These are phyloP conservation scores for Dianthus caryophyllus DNA, from an alignment of 148 eudicot species.

Conservation along the genomic window DNA sequence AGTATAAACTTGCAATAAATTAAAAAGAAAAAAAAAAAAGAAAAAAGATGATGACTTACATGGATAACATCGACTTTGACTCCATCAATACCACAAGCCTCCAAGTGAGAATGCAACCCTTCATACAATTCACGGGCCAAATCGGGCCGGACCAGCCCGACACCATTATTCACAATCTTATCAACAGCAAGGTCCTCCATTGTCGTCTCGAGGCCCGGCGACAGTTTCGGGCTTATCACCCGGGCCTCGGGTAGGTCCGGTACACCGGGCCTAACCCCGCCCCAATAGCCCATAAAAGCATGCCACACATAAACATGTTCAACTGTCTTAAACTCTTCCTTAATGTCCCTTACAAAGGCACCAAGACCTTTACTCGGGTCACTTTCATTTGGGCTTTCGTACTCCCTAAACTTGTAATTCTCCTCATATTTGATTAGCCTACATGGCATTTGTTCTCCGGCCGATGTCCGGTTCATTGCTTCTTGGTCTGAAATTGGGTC, in stretches of 20 bases:
- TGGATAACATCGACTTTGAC: slow-evolving; percentile 96
- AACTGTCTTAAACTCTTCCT: slow-evolving; percentile 57
- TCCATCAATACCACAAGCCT: slow-evolving; percentile 78
- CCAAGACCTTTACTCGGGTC: slow-evolving; percentile 54
- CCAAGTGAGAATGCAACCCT: slow-evolving; percentile 75
- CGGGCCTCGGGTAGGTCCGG: slow-evolving; percentile 51
- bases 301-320: slow-evolving; percentile 95
- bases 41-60: slow-evolving; percentile 35
- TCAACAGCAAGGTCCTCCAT: slow-evolving; percentile 96
- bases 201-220: slow-evolving; percentile 63
- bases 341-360: slow-evolving; percentile 75
- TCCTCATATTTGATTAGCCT: slow-evolving; percentile 67
- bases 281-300: slow-evolving; percentile 94
- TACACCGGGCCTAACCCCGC: slow-evolving; percentile 69
- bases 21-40: background rate
- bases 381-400: slow-evolving; percentile 34
- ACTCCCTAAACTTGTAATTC: slow-evolving; percentile 79
- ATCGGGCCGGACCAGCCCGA: slow-evolving; percentile 79
- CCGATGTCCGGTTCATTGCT: slow-evolving; percentile 75
- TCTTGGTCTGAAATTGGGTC: slow-evolving; percentile 57
- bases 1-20: background rate
- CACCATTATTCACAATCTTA: slow-evolving; percentile 81
- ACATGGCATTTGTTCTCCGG: slow-evolving; percentile 98
- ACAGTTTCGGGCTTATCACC: slow-evolving; percentile 51
- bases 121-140: slow-evolving; percentile 61